Percentiles rank a stretch among this genome's conserved stretches.
Evolutionary conservation across 306 rosid species (phyloP).

Genomic region (Senna tora): DNA sequence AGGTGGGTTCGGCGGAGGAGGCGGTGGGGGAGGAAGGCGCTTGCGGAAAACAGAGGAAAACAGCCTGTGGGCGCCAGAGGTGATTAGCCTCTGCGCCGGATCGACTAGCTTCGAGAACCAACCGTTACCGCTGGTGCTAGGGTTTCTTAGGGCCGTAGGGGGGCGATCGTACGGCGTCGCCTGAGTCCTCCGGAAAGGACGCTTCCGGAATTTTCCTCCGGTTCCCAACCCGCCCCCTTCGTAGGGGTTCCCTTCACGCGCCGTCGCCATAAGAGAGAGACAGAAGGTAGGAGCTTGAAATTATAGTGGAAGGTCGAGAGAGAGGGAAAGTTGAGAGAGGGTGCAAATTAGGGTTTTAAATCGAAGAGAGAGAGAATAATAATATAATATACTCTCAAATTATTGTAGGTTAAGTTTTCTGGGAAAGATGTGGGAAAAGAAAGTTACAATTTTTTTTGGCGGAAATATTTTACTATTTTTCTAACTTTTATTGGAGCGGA

Average conservation of each 20-base stretch:
- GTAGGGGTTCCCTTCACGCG: constrained; percentile 64
- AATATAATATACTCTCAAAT: constrained; percentile 1
- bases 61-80: constrained; percentile 62
- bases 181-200: constrained; percentile 57
- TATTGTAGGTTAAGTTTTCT: background rate
- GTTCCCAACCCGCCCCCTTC: constrained; percentile 56
- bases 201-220: constrained; percentile 88
- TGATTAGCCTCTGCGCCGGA: constrained; percentile 87
- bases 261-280: constrained; percentile 65
- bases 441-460: background rate
- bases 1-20: constrained; percentile 35
- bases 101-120: constrained; percentile 89
- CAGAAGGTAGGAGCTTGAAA: constrained; percentile 38
- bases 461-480: background rate
- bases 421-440: background rate
- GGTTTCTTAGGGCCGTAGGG: constrained; percentile 55
- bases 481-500: background rate
- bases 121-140: constrained; percentile 47
- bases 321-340: constrained; percentile 31
- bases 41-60: constrained; percentile 78
- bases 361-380: constrained; percentile 4
- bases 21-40: constrained; percentile 72
- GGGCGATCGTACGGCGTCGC: constrained; percentile 94
- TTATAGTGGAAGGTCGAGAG: constrained; percentile 20
- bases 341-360: constrained; percentile 60